These are phyloP conservation scores for Hymenochaete sp. DNA, from an alignment of 1,284 basidiomycete species.

Conservation along the genomic window DNA sequence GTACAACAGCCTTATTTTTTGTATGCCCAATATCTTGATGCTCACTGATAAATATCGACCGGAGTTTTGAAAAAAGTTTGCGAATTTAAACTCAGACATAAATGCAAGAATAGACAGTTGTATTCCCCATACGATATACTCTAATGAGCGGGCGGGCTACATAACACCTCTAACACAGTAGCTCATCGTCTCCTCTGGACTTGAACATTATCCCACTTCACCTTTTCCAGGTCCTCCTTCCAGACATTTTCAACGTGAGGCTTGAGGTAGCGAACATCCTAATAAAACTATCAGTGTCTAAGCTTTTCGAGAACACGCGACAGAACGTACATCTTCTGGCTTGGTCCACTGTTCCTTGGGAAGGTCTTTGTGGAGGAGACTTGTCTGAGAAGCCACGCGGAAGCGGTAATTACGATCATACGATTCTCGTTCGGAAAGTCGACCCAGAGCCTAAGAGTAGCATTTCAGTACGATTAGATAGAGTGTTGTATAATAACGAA, in stretches of 20 bases:
- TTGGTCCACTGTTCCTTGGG: slow-evolving; percentile 83
- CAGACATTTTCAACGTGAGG: slow-evolving; percentile 73
- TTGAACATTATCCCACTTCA: slow-evolving; percentile 73
- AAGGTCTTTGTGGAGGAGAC: slow-evolving; percentile 74
- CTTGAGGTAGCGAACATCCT: slow-evolving; percentile 90
- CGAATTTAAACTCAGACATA: background rate
- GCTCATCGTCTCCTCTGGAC: slow-evolving; percentile 50
- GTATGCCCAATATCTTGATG: background rate
- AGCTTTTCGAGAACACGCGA: slow-evolving; percentile 4
- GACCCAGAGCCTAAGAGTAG: slow-evolving; percentile 63
- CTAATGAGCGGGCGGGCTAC: too few species aligned
- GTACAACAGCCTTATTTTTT: background rate
- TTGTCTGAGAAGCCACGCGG: slow-evolving; percentile 76
- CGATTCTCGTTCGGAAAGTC: slow-evolving; percentile 70
- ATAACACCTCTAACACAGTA: too few species aligned
- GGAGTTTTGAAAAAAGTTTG: background rate
- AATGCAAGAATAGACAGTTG: background rate
- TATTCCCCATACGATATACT: background rate
- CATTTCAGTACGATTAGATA: slow-evolving; percentile 2
- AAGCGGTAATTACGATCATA: slow-evolving; percentile 93
- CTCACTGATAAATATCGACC: too few species aligned
- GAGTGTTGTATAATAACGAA: too few species aligned
- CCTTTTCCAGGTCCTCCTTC: slow-evolving; percentile 75
- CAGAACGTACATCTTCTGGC: slow-evolving; percentile 62
- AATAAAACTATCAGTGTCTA: slow-evolving; percentile 14